Conservation (phyloP, 345 rosid genomes). For the Bretschneidera sinensis region DNA sequence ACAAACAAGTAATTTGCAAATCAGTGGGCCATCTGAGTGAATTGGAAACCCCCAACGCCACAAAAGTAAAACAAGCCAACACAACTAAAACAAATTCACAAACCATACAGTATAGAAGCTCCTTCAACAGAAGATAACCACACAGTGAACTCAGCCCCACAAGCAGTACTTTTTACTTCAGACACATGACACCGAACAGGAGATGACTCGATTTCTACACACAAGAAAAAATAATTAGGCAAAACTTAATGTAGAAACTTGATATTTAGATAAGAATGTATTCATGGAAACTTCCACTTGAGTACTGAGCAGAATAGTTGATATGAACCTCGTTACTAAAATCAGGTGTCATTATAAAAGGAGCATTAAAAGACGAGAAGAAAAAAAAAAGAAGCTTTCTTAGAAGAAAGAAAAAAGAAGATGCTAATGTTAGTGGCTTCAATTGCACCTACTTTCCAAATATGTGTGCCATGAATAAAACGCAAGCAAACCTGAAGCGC, state of each 20-base stretch:
- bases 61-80: constrained; percentile 7
- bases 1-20: constrained; percentile 20
- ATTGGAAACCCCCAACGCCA: neutral
- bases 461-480: too few relatives aligned
- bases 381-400: too few relatives aligned
- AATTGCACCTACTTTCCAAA: too few relatives aligned
- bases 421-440: too few relatives aligned
- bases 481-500: too few relatives aligned
- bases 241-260: constrained; percentile 1
- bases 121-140: constrained; percentile 90
- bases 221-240: constrained; percentile 16
- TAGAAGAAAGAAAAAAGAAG: too few relatives aligned
- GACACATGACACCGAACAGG: constrained; percentile 80
- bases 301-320: too few relatives aligned
- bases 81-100: constrained; percentile 31
- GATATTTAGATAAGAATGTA: neutral
- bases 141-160: constrained; percentile 92
- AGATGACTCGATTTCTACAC: constrained; percentile 67
- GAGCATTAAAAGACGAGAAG: too few relatives aligned
- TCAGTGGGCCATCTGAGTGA: constrained; percentile 9
- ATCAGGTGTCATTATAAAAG: too few relatives aligned
- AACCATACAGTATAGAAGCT: constrained; percentile 90
- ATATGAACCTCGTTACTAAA: too few relatives aligned
- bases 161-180: constrained; percentile 69
- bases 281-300: neutral